These are phyloP conservation scores for Ogataea pini DNA, from an alignment of 805 yeast species.

Conservation along the genomic window DNA sequence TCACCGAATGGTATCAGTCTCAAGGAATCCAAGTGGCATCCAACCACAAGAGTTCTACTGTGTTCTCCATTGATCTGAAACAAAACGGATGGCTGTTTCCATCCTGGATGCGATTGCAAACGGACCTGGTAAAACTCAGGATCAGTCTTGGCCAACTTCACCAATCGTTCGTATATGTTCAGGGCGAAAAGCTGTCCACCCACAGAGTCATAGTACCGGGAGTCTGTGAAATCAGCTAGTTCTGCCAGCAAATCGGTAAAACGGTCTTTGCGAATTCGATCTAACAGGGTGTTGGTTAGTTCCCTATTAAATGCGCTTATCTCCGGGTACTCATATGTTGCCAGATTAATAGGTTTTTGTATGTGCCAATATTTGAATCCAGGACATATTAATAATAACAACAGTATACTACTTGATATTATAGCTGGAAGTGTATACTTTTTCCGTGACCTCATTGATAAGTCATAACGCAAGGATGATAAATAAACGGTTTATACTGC, in stretches of 20 bases:
- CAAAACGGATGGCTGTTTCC: constrained; percentile 79
- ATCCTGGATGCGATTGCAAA: constrained; percentile 58
- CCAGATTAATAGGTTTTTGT: constrained; percentile 5
- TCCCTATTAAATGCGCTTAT: constrained; percentile 1
- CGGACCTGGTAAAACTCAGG: constrained; percentile 38
- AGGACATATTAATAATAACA: background rate
- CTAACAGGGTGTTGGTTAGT: background rate
- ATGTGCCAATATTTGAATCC: constrained; percentile 1
- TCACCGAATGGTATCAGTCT: constrained; percentile 63
- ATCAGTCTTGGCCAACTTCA: constrained; percentile 27
- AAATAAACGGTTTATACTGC: background rate
- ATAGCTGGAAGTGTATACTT: background rate
- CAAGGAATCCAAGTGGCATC: constrained; percentile 87
- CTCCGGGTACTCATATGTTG: constrained; percentile 9
- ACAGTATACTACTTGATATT: background rate
- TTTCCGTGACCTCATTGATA: constrained; percentile 1
- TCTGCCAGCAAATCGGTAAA: background rate
- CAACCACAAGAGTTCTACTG: constrained; percentile 60
- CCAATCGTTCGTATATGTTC: constrained; percentile 41
- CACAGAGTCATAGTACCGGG: constrained; percentile 8
- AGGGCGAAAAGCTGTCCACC: constrained; percentile 9
- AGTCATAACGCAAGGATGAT: background rate
- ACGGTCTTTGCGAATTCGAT: constrained; percentile 4
- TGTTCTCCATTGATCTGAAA: constrained; percentile 51
- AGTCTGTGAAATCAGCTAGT: constrained; percentile 1